Evolutionary conservation across 192 early-diverging fungal species (phyloP), one percentile per base, ranked within the genome.

Genomic region (Geosiphon pyriformis): DNA sequence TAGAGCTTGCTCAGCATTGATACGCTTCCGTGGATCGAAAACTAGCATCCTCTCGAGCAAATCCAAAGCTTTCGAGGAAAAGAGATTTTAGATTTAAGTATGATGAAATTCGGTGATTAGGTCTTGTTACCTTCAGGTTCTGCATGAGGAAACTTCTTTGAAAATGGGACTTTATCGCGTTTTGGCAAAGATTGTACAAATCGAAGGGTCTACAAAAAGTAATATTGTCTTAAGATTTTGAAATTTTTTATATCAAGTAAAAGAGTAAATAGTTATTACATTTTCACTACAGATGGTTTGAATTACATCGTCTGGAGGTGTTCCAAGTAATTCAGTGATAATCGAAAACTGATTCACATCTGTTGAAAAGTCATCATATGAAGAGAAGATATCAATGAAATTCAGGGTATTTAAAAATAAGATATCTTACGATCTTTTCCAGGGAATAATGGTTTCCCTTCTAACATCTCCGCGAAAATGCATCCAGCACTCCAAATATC

Each of bases 391-490:
- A 31, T 55, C 8, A 42, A 61, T 59, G 26, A 72, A 57, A 42
- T 30, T 15, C 27, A 26, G n/a, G 59, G 52, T 22, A 47, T 62
- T 53, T 37, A 48, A 64, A 4, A 35, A 52, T 23, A 3, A 60
- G 58, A 53, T 35, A 32, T 82, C 85, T 76, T 81, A 88, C 87
- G 90, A 75, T 97, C 94, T 72, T 91, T 93, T 53, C 94, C 94
- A 4, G 94, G 94, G 77, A 97, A 97, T 59, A 97, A 74, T 35
- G 94, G 92, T 68, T 88, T 94, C 67, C 90, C 92, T 75, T 93
- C 91, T n/a, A 97, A 75, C 93, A 97, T 94, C 77, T 97, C 94
- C 58, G 90, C 92, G 65, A 96, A 89, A 63, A 96, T 96, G 76
- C 94, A 96, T 31, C 94, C 94, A 1, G 88, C 80, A 80, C 90